Conservation (phyloP, 768 basidiomycete genomes). For the Saitozyma podzolica region DNA sequence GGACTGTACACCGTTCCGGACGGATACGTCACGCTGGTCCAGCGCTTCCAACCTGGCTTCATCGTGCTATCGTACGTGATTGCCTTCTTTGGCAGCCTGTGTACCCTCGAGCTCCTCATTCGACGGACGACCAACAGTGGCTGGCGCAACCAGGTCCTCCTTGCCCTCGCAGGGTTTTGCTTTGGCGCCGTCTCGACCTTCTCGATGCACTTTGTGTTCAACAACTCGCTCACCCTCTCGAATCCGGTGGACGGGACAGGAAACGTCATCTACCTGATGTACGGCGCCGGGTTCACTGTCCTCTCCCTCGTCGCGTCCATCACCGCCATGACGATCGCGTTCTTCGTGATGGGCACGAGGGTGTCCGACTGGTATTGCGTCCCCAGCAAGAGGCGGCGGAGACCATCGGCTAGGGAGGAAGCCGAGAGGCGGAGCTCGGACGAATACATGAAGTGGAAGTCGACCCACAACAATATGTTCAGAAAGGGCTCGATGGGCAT, state of each 20-base stretch:
- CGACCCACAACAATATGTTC: conserved; percentile 22
- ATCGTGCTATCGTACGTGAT: conserved; percentile 50
- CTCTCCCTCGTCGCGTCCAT: conserved; percentile 48
- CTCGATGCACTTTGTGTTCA: conserved; percentile 54
- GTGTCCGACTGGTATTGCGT: conserved; percentile 35
- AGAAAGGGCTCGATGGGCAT: conserved; percentile 21
- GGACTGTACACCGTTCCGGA: conserved; percentile 24
- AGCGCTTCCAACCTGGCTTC: conserved; percentile 45
- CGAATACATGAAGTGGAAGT: conserved; percentile 43
- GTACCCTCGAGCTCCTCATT: conserved; percentile 52
- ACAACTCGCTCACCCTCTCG: conserved; percentile 47
- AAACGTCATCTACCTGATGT: conserved; percentile 28
- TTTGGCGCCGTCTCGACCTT: conserved; percentile 53
- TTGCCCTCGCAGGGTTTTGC: conserved; percentile 46
- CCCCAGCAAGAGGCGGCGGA: conserved; percentile 6
- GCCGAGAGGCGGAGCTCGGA: conserved; percentile 19
- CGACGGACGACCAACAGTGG: conserved; percentile 52
- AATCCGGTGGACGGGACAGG: background rate
- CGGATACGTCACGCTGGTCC: conserved; percentile 40
- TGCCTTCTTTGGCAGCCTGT: conserved; percentile 50
- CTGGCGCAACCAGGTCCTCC: conserved; percentile 43
- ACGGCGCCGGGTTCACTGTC: conserved; percentile 50
- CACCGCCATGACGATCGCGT: conserved; percentile 49
- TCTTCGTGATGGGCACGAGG: conserved; percentile 52
- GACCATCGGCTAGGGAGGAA: conserved; percentile 4